Evolutionary conservation across 2,329 filamentous ascomycete species (phyloP), one percentile per base, ranked within the genome.

Genomic region (Fusarium pseudocircinatum): DNA sequence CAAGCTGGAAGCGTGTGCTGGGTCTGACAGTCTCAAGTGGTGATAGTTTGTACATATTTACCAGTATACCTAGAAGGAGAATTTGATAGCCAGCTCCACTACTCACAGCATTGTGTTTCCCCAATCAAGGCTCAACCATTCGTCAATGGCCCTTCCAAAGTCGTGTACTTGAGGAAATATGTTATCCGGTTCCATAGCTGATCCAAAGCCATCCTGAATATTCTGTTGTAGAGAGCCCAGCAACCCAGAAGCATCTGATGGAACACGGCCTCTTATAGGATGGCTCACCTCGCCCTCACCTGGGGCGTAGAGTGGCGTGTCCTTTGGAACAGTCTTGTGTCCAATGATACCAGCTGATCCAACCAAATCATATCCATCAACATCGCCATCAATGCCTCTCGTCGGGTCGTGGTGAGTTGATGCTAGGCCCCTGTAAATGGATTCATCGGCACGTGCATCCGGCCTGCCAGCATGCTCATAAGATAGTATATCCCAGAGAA

Each of bases 11-110:
- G 34, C 34, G 2, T 63, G 60, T 34, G 11, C 42, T 47, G 26
- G 34, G 6, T 46, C 40, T n/a, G 26, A 47, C 0, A 30, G 15
- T 3, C 52, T 59, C 7, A 43, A 36, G 14, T 59, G 52, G 52
- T 63, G 7, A 34, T n/a, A 9, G 4, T 18, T 10, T 7, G 7
- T 18, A n/a, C 0, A 2, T 28, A 28, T 40, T 10, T 11, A 24
- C 12, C 18, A 28, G 11, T 47, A 8, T 2, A 18, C 1, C 4
- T 9, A 0, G 2, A n/a, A 2, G 9, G 1, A 32, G 0, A n/a
- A 18, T 18, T 12, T 22, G 7, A 18, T 49, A 47, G 11, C 15
- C 12, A 11, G 2, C 14, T 4, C 16, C 22, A 14, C 6, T 34
- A 11, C 13, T 13, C 9, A 61, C 15, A 44, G 14, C 15, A 61